Percentiles rank a stretch among this genome's conserved stretches.
Evolutionary conservation across 169 alveolate genomes (phyloP).

Genomic region (Cryptosporidium tyzzeri): DNA sequence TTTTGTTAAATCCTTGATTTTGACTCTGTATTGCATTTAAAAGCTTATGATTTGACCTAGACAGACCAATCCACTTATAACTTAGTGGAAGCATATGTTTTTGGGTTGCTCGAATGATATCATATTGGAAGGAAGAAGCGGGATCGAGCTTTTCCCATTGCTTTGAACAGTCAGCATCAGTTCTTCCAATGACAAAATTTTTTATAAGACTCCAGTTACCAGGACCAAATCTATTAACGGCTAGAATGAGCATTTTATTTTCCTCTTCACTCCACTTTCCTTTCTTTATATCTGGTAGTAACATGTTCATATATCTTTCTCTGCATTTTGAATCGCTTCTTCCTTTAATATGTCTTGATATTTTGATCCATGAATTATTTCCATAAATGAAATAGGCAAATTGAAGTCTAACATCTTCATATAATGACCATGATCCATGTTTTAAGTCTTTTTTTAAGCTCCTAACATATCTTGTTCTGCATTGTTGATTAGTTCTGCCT

Average conservation of each 20-base stretch:
- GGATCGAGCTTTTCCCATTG: conserved; percentile 71
- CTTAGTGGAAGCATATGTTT: conserved; percentile 40
- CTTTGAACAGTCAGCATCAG: conserved; percentile 67
- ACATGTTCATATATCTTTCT: conserved; percentile 77
- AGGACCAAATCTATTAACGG: conserved; percentile 66
- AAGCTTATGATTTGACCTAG: conserved; percentile 63
- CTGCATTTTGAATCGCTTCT: conserved; percentile 81
- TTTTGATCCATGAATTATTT: conserved; percentile 73
- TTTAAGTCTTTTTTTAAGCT: conserved; percentile 64
- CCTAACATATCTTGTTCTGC: conserved; percentile 82
- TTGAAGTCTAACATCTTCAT: conserved; percentile 80
- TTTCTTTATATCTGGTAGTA: conserved; percentile 46
- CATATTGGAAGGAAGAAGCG: conserved; percentile 56
- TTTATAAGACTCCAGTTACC: conserved; percentile 71
- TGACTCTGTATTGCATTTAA: conserved; percentile 1
- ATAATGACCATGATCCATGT: conserved; percentile 78
- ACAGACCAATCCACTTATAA: conserved; percentile 64
- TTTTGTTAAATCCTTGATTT: not conserved
- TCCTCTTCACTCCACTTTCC: conserved; percentile 65
- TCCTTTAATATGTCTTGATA: conserved; percentile 78
- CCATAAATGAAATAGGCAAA: conserved; percentile 79
- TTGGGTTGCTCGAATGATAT: conserved; percentile 42
- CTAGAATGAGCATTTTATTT: conserved; percentile 16
- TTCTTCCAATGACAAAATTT: conserved; percentile 61
- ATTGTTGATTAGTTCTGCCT: conserved; percentile 86